phyloP scores from a whole-genome alignment of 345 rosid species.

The Alliaria petiolata region DNA sequence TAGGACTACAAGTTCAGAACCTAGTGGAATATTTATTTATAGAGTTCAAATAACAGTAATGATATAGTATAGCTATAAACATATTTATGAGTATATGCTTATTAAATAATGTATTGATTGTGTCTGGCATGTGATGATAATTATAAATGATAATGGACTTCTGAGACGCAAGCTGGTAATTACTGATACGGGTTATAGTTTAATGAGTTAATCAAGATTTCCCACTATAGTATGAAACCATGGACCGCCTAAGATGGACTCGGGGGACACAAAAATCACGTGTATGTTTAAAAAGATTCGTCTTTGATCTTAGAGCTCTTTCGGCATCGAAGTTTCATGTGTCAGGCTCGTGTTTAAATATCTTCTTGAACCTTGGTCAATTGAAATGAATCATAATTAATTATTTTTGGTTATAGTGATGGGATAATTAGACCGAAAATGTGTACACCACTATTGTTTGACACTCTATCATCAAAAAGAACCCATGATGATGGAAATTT shows the following conservation, averaged over 20 bases:
- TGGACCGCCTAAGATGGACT: constrained; percentile 32
- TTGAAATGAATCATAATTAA: background rate
- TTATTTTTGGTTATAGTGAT: background rate
- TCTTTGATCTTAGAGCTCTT: constrained; percentile 28
- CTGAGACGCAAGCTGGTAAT: constrained; percentile 28
- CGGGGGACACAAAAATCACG: constrained; percentile 32
- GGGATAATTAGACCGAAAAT: background rate
- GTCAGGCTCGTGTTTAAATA: constrained; percentile 22
- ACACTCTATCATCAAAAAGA: background rate
- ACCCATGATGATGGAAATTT: background rate
- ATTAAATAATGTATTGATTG: constrained; percentile 24
- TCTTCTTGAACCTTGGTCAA: background rate
- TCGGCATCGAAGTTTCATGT: constrained; percentile 37
- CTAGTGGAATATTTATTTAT: constrained; percentile 19
- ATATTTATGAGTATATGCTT: background rate
- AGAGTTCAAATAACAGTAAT: background rate
- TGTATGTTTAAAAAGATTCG: constrained; percentile 26
- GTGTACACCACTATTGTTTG: background rate
- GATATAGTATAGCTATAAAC: background rate
- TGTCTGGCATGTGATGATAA: constrained; percentile 30
- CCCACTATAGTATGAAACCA: constrained; percentile 6
- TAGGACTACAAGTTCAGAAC: constrained; percentile 14
- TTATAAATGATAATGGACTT: constrained; percentile 18
- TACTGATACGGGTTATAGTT: constrained; percentile 12
- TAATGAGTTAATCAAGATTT: constrained; percentile 13